These are phyloP conservation scores for Ganoderma meredithae DNA, from an alignment of 1,284 basidiomycete genomes.

Conservation along the genomic window DNA sequence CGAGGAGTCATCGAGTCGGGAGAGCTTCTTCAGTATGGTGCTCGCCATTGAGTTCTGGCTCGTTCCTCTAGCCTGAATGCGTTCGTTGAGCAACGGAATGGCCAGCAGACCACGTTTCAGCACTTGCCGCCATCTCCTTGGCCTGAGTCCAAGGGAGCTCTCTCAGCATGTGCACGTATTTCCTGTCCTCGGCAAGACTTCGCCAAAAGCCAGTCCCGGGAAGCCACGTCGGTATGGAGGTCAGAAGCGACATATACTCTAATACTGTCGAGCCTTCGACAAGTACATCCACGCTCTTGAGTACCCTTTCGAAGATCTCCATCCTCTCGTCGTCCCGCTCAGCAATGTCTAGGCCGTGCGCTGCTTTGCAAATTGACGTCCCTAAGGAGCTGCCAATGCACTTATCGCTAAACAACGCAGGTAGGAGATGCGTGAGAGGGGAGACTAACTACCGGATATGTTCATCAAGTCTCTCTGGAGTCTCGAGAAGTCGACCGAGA, in stretches of 20 bases:
- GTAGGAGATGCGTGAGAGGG: neutral
- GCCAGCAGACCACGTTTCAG: neutral
- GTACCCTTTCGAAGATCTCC: conserved; percentile 7
- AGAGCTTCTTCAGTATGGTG: conserved; percentile 6
- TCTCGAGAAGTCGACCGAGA: neutral
- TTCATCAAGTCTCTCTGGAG: neutral
- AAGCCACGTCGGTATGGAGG: conserved; percentile 12
- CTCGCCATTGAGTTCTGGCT: neutral
- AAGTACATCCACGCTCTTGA: conserved; percentile 10
- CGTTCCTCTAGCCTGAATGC: neutral
- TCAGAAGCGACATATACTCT: conserved; percentile 27
- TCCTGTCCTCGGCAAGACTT: conserved; percentile 2
- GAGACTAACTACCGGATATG: neutral
- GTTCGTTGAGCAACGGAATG: neutral
- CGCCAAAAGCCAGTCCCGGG: conserved; percentile 10
- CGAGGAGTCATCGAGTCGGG: neutral
- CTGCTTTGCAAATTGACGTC: neutral
- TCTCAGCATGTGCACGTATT: conserved; percentile 1
- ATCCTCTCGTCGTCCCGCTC: conserved; percentile 12
- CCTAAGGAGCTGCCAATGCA: conserved; percentile 10
- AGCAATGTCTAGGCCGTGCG: conserved; percentile 8
- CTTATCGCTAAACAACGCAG: neutral
- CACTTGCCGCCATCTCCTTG: conserved; percentile 8
- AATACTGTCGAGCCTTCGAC: conserved; percentile 11
- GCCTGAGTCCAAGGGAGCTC: conserved; percentile 12